These are phyloP conservation scores for Suillus cothurnatus DNA, from an alignment of 768 basidiomycete species.

Conservation along the genomic window DNA sequence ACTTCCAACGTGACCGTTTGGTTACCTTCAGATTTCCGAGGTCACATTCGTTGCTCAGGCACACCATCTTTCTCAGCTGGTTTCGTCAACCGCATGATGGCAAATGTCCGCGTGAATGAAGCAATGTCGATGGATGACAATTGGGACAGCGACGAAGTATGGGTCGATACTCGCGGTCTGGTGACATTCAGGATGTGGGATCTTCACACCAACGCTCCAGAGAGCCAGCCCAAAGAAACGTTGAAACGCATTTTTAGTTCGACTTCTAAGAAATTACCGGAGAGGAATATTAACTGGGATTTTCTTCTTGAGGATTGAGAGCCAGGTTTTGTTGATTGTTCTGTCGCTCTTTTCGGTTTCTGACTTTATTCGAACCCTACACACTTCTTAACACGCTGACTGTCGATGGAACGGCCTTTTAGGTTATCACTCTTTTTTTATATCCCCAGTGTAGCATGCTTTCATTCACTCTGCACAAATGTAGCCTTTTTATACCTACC, in stretches of 20 bases:
- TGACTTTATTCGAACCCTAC: slow-evolving; percentile 6
- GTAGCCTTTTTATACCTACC: slow-evolving; percentile 11
- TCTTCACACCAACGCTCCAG: slow-evolving; percentile 62
- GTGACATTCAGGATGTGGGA: slow-evolving; percentile 84
- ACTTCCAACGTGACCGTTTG: slow-evolving; percentile 74
- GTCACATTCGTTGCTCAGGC: slow-evolving; percentile 58
- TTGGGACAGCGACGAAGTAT: slow-evolving; percentile 59
- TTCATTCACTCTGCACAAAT: slow-evolving; percentile 12
- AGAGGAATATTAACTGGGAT: slow-evolving; percentile 70
- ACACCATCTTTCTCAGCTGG: slow-evolving; percentile 66
- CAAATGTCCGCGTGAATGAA: slow-evolving; percentile 51
- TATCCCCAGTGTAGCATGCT: slow-evolving; percentile 11
- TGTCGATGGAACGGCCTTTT: not conserved
- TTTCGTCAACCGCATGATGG: slow-evolving; percentile 69
- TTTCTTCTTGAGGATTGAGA: slow-evolving; percentile 70
- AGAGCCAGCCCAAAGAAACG: slow-evolving; percentile 61
- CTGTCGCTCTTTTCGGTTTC: slow-evolving; percentile 18
- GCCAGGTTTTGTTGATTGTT: not conserved
- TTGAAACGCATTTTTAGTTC: slow-evolving; percentile 66
- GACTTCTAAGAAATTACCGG: slow-evolving; percentile 51
- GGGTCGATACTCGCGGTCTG: slow-evolving; percentile 59
- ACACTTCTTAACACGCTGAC: not conserved
- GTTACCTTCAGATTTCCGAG: slow-evolving; percentile 80
- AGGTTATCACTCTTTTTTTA: not conserved
- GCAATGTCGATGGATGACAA: slow-evolving; percentile 29